A percentile compares a stretch with the other conserved stretches of the same genome.
These are phyloP conservation scores for Rhazya stricta DNA, from an alignment of 257 asterid species.

Conservation along the genomic window DNA sequence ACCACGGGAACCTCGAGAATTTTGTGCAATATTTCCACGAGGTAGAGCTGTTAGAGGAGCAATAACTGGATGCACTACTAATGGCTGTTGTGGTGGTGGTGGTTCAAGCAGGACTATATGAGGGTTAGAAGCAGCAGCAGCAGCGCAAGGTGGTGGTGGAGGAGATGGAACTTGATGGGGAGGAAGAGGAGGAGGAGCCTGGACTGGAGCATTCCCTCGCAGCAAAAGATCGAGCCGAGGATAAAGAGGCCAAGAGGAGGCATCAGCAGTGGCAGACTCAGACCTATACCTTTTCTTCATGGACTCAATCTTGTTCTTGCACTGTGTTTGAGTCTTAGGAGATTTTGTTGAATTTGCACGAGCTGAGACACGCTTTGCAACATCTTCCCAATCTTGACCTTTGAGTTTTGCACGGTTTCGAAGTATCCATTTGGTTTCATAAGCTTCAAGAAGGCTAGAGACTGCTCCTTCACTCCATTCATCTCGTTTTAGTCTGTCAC, in stretches of 20 bases:
- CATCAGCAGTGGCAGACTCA: constrained; percentile 59
- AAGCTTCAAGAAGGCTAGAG: constrained; percentile 64
- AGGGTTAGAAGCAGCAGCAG: constrained; percentile 3
- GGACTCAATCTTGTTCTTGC: constrained; percentile 87
- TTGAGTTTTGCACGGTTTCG: constrained; percentile 78
- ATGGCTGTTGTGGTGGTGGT: constrained; percentile 11
- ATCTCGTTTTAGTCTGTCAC: constrained; percentile 65
- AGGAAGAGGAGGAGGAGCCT: constrained; percentile 8
- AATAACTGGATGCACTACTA: constrained; percentile 4
- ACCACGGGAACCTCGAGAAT: constrained; percentile 45
- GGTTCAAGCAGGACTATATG: constrained; percentile 13
- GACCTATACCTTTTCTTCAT: constrained; percentile 92
- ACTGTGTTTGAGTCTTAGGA: constrained; percentile 75
- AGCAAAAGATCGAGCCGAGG: constrained; percentile 67
- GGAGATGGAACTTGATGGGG: not conserved
- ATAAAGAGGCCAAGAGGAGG: constrained; percentile 76
- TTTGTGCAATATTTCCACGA: constrained; percentile 28
- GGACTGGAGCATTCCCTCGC: constrained; percentile 48
- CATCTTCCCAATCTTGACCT: constrained; percentile 94
- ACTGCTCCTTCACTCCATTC: constrained; percentile 97
- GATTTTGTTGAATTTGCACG: constrained; percentile 40
- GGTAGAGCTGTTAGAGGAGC: constrained; percentile 19
- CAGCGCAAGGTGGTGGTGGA: not conserved
- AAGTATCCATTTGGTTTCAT: constrained; percentile 75
- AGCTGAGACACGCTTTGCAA: constrained; percentile 58